A percentile compares a stretch with the other conserved stretches of the same genome.
Evolutionary conservation across 2,329 filamentous ascomycete genomes (phyloP).

Genomic region (Ceratocystiopsis brevicomis): DNA sequence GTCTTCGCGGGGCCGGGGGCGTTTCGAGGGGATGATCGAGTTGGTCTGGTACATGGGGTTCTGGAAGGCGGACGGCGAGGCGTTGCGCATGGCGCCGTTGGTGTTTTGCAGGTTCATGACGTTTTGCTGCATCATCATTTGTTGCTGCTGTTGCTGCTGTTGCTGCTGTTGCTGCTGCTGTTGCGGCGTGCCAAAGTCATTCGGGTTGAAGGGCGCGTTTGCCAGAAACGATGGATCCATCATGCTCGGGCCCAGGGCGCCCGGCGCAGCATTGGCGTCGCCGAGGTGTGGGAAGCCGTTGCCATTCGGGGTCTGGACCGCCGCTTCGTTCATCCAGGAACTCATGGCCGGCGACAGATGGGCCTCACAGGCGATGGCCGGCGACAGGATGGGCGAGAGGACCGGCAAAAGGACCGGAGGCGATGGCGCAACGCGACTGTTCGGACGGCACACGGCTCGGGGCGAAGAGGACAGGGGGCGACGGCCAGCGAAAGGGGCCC

Average conservation of each 20-base stretch:
- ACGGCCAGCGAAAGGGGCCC: too few relatives aligned
- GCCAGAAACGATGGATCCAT: constrained; percentile 33
- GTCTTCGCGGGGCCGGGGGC: constrained; percentile 64
- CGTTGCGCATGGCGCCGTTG: constrained; percentile 66
- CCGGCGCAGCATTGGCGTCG: constrained; percentile 30
- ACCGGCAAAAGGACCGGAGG: neutral
- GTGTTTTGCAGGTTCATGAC: neutral
- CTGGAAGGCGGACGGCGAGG: constrained; percentile 52
- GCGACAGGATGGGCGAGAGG: constrained; percentile 16
- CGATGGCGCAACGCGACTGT: neutral
- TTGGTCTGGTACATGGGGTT: constrained; percentile 69
- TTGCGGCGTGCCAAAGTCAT: too few relatives aligned
- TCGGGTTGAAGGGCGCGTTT: too few relatives aligned
- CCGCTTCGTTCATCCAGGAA: constrained; percentile 54
- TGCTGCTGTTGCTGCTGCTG: constrained; percentile 18
- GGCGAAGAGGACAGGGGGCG: too few relatives aligned
- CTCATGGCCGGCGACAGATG: constrained; percentile 29
- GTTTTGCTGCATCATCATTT: neutral
- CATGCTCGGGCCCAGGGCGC: constrained; percentile 32
- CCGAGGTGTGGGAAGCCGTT: constrained; percentile 47
- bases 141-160: constrained; percentile 9
- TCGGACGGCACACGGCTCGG: too few relatives aligned
- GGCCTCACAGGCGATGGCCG: constrained; percentile 11
- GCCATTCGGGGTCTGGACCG: constrained; percentile 50
- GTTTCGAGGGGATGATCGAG: constrained; percentile 75